Evolutionary conservation across 2,329 filamentous ascomycete species (phyloP).

Genomic region (Lomentospora prolificans): DNA sequence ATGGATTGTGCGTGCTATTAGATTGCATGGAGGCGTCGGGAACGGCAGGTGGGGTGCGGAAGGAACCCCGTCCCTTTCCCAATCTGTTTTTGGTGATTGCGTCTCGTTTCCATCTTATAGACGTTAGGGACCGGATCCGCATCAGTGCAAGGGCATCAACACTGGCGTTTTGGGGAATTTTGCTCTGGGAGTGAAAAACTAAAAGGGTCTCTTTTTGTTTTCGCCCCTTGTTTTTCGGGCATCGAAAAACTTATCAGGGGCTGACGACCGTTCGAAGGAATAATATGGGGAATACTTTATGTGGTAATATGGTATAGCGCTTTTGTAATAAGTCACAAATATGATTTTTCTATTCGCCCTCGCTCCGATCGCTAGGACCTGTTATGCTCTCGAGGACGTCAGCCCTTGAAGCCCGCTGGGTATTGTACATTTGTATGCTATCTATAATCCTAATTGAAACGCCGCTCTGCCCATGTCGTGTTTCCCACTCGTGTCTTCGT

Average conservation of each 20-base stretch:
- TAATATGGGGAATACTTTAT: background rate
- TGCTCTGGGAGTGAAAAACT: background rate
- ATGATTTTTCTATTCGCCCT: background rate
- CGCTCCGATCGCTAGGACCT: background rate
- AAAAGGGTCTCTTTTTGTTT: background rate
- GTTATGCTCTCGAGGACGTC: background rate
- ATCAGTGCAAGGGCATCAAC: background rate
- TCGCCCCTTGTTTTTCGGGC: background rate
- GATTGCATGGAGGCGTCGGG: background rate
- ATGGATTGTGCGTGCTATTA: background rate
- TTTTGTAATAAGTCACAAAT: background rate
- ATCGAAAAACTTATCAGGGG: background rate
- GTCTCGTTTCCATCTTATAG: background rate
- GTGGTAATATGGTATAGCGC: slow-evolving; percentile 2
- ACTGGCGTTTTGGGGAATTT: background rate
- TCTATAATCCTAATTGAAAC: background rate
- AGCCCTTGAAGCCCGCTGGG: slow-evolving; percentile 2
- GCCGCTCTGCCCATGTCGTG: background rate
- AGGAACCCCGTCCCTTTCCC: background rate
- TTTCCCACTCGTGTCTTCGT: background rate
- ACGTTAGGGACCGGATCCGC: background rate
- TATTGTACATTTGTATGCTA: slow-evolving; percentile 1
- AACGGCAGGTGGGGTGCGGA: background rate
- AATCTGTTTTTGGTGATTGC: background rate
- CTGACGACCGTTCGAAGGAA: background rate